Evolutionary conservation across 2,329 filamentous ascomycete genomes (phyloP).

Genomic region (Escovopsis sp.): DNA sequence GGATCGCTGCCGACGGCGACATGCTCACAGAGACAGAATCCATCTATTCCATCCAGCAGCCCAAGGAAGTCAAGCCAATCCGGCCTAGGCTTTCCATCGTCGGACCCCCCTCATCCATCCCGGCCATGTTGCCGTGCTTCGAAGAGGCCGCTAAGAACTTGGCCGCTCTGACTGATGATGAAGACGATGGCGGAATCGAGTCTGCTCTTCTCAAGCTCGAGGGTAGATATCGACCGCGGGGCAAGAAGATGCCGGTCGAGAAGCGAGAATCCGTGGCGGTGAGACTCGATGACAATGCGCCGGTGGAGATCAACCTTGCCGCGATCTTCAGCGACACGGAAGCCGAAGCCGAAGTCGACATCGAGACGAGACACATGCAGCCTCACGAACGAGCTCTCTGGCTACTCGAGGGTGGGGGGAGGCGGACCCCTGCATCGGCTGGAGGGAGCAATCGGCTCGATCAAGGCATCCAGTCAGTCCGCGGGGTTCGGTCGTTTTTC

Average conservation of each 20-base stretch:
- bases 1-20: background rate
- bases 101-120: slow-evolving; percentile 48
- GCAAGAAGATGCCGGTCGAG: background rate
- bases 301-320: background rate
- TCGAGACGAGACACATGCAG: background rate
- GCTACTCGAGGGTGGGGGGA: background rate
- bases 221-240: slow-evolving; percentile 57
- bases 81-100: slow-evolving; percentile 38
- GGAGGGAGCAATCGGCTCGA: background rate
- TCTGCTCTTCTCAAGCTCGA: slow-evolving; percentile 87
- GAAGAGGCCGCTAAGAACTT: slow-evolving; percentile 79
- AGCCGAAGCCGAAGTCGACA: background rate
- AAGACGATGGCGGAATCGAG: slow-evolving; percentile 72
- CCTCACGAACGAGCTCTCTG: background rate
- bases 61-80: slow-evolving; percentile 32
- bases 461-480: slow-evolving; percentile 5
- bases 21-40: background rate
- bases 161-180: slow-evolving; percentile 73
- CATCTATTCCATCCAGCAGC: slow-evolving; percentile 42
- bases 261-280: background rate
- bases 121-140: slow-evolving; percentile 59
- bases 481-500: slow-evolving; percentile 31
- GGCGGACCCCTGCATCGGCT: background rate
- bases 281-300: background rate
- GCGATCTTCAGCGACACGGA: background rate